A percentile compares a stretch with the other conserved stretches of the same genome.
Conservation (phyloP, 164 flowering plant genomes). For the Chimonanthus praecox region DNA sequence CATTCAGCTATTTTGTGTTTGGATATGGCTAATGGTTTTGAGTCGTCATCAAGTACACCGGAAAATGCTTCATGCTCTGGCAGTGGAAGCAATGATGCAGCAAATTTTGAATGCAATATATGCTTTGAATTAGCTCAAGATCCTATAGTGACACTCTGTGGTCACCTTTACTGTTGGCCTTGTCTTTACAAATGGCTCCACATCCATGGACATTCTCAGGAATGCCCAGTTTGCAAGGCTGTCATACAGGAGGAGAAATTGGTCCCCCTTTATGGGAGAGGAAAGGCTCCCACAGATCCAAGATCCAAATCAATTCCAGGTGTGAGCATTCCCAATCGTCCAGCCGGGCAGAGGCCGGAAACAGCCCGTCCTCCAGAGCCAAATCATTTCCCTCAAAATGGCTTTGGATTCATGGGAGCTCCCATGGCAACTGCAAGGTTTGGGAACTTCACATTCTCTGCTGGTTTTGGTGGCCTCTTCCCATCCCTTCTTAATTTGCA, state of each 20-base stretch:
- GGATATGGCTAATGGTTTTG: background rate
- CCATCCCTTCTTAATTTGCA: constrained; percentile 52
- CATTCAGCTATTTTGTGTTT: background rate
- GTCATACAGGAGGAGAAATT: constrained; percentile 60
- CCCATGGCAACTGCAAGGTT: constrained; percentile 48
- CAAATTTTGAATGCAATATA: constrained; percentile 70
- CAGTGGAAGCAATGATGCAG: constrained; percentile 38
- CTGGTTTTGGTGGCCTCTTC: constrained; percentile 56
- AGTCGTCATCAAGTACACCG: constrained; percentile 36
- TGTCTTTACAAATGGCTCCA: constrained; percentile 75
- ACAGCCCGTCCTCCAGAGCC: constrained; percentile 51
- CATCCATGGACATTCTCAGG: constrained; percentile 53
- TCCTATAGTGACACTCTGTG: constrained; percentile 71
- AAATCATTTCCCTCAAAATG: constrained; percentile 32
- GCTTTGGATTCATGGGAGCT: constrained; percentile 44
- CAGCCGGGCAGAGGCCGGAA: constrained; percentile 68
- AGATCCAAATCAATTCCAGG: constrained; percentile 59
- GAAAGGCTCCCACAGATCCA: constrained; percentile 52
- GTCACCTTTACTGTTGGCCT: constrained; percentile 83
- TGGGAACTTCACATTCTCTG: constrained; percentile 49
- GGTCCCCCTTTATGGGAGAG: constrained; percentile 77
- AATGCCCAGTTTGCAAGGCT: constrained; percentile 83
- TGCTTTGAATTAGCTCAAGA: constrained; percentile 80
- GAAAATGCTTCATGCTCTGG: constrained; percentile 39
- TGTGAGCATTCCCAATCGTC: constrained; percentile 54